phyloP scores from a whole-genome alignment of 208 protist species.

The Leishmania arabica region DNA sequence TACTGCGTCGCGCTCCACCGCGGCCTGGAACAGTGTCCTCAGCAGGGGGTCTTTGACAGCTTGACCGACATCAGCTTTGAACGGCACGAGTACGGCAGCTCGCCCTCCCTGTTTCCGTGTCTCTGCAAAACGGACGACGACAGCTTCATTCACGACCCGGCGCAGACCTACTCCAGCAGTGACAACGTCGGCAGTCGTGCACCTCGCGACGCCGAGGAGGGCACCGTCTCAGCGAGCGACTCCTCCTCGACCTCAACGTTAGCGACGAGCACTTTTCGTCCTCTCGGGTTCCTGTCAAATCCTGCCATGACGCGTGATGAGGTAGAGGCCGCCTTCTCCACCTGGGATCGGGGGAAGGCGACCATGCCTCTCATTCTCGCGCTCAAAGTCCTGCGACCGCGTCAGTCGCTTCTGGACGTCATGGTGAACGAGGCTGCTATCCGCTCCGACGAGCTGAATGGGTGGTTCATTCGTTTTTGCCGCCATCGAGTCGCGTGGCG shows the following conservation, averaged over 20 bases:
- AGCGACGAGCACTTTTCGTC: slow-evolving; percentile 3
- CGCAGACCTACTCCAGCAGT: background rate
- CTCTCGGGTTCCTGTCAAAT: background rate
- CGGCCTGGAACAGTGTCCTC: slow-evolving; percentile 23
- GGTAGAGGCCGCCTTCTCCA: slow-evolving; percentile 33
- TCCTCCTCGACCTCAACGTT: background rate
- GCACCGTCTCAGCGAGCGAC: background rate
- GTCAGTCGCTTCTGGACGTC: slow-evolving; percentile 74
- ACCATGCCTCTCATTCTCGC: slow-evolving; percentile 47
- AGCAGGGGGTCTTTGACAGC: slow-evolving; percentile 26
- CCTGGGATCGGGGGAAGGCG: slow-evolving; percentile 17
- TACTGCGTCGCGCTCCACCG: slow-evolving; percentile 63
- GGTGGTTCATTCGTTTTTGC: slow-evolving; percentile 83
- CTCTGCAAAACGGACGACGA: slow-evolving; percentile 23
- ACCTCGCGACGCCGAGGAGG: background rate
- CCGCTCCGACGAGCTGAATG: slow-evolving; percentile 58
- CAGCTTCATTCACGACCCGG: slow-evolving; percentile 20
- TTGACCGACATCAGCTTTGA: slow-evolving; percentile 20
- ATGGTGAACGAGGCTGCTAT: slow-evolving; percentile 85
- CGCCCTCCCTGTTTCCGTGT: background rate
- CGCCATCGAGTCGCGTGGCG: slow-evolving; percentile 80
- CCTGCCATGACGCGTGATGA: slow-evolving; percentile 35
- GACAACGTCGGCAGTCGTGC: background rate
- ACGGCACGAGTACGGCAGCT: slow-evolving; percentile 1
- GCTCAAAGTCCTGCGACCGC: slow-evolving; percentile 65